phyloP scores from a whole-genome alignment of 129 eudicot genomes.

The Logfia minima region DNA sequence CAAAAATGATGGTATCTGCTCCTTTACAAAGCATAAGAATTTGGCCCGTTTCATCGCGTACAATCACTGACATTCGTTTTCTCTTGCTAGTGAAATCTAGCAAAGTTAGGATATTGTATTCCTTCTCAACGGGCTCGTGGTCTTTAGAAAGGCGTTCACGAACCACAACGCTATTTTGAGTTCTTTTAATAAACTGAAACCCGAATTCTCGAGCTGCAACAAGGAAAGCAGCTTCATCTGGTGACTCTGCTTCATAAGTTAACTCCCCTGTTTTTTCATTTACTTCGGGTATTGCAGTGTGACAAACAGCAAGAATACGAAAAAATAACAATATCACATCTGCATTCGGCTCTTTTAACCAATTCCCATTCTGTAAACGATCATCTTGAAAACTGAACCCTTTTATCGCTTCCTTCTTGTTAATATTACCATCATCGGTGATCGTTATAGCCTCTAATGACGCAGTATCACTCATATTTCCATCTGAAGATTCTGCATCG shows the following conservation, averaged over 20 bases:
- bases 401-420: slow-evolving; percentile 30
- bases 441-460: slow-evolving; percentile 33
- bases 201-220: slow-evolving; percentile 84
- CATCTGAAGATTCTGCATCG: slow-evolving; percentile 27
- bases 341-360: slow-evolving; percentile 47
- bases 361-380: slow-evolving; percentile 48
- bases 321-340: slow-evolving; percentile 49
- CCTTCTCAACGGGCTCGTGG: slow-evolving; percentile 40
- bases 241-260: slow-evolving; percentile 79
- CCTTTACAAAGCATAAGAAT: slow-evolving; percentile 73
- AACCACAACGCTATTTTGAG: slow-evolving; percentile 61
- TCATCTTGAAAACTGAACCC: slow-evolving; percentile 71
- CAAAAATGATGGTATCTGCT: slow-evolving; percentile 72
- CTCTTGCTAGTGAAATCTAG: slow-evolving; percentile 76
- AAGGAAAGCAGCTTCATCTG: slow-evolving; percentile 73
- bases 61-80: slow-evolving; percentile 70
- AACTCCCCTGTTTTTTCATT: slow-evolving; percentile 44
- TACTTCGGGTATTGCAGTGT: slow-evolving; percentile 65
- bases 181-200: slow-evolving; percentile 54
- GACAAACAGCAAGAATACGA: slow-evolving; percentile 70
- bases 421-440: slow-evolving; percentile 5
- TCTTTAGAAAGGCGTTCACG: slow-evolving; percentile 47
- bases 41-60: slow-evolving; percentile 56
- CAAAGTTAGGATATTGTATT: slow-evolving; percentile 54
- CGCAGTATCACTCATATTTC: neutral